Evolutionary conservation across 805 yeast genomes (phyloP).

Genomic region (Metschnikowia continentalis): DNA sequence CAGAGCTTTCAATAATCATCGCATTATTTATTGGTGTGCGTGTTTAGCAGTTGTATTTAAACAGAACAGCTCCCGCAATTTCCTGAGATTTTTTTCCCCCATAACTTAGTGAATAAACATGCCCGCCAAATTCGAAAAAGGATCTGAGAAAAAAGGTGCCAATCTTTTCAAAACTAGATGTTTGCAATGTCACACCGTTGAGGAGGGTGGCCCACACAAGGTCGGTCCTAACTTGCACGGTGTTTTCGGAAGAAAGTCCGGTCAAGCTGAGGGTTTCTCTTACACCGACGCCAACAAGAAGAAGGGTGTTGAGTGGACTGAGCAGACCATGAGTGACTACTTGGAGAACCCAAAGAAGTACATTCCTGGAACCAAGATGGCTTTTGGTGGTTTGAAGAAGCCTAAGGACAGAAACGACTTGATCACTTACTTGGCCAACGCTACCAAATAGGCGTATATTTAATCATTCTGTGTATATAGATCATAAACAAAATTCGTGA

Average conservation of each 20-base stretch:
- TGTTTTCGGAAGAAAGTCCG: conserved; percentile 87
- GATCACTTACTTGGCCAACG: conserved; percentile 69
- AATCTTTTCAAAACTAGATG: conserved; percentile 98
- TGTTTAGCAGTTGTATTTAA: conserved; percentile 12
- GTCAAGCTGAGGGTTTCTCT: conserved; percentile 87
- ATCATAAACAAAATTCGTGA: background rate
- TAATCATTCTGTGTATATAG: conserved; percentile 14
- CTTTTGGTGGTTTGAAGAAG: conserved; percentile 99
- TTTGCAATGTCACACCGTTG: conserved; percentile 97
- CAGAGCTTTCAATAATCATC: conserved; percentile 12
- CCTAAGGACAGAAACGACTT: conserved; percentile 98
- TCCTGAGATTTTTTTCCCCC: conserved; percentile 1
- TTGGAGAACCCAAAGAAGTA: conserved; percentile 99
- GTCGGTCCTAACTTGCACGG: conserved; percentile 99
- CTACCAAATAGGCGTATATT: conserved; percentile 32
- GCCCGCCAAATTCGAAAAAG: conserved; percentile 46
- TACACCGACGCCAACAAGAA: conserved; percentile 98
- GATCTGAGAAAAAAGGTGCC: conserved; percentile 79
- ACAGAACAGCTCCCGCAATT: conserved; percentile 3
- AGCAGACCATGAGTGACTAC: conserved; percentile 89
- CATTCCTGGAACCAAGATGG: conserved; percentile 99
- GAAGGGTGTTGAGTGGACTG: conserved; percentile 86
- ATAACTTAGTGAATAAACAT: conserved; percentile 17
- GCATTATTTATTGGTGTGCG: conserved; percentile 16
- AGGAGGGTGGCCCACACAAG: conserved; percentile 94